Evolutionary conservation across 2,329 filamentous ascomycete genomes (phyloP).

Genomic region (Colletotrichum sublineola): DNA sequence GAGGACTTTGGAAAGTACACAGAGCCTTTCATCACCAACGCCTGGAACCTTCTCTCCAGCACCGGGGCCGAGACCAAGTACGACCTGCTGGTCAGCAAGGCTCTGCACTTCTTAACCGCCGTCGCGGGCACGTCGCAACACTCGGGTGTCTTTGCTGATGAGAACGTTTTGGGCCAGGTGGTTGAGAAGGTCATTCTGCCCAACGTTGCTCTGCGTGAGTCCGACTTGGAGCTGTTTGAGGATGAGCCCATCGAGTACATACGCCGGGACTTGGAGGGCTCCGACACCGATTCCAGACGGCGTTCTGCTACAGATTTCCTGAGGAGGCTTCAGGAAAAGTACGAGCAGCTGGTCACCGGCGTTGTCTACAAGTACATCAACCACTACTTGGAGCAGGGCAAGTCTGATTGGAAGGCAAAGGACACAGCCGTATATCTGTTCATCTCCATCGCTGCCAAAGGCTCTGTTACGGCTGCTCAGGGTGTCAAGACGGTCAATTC

Average conservation of each 20-base stretch:
- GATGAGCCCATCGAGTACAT: conserved; percentile 99
- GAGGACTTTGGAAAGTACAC: conserved; percentile 90
- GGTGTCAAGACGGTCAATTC: conserved; percentile 92
- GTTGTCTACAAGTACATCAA: conserved; percentile 91
- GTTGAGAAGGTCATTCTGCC: conserved; percentile 96
- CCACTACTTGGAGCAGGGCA: conserved; percentile 85
- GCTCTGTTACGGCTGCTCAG: conserved; percentile 85
- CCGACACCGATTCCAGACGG: conserved; percentile 92
- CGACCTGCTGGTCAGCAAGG: conserved; percentile 93
- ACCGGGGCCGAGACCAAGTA: conserved; percentile 92
- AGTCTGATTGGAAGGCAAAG: conserved; percentile 94
- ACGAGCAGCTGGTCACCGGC: conserved; percentile 85
- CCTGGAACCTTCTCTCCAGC: conserved; percentile 90
- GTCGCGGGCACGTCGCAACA: conserved; percentile 84
- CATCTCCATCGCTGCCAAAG: conserved; percentile 93
- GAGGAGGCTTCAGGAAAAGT: conserved; percentile 87
- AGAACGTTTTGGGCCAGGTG: conserved; percentile 83
- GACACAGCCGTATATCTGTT: conserved; percentile 98
- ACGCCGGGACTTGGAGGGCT: conserved; percentile 92
- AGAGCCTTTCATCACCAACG: conserved; percentile 86
- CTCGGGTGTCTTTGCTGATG: conserved; percentile 86
- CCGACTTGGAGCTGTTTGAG: conserved; percentile 95
- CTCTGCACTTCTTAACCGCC: conserved; percentile 92
- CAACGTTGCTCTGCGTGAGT: conserved; percentile 91
- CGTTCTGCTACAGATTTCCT: conserved; percentile 96